phyloP scores from a whole-genome alignment of 2,329 filamentous ascomycete genomes.

The Calonectria henricotiae region DNA sequence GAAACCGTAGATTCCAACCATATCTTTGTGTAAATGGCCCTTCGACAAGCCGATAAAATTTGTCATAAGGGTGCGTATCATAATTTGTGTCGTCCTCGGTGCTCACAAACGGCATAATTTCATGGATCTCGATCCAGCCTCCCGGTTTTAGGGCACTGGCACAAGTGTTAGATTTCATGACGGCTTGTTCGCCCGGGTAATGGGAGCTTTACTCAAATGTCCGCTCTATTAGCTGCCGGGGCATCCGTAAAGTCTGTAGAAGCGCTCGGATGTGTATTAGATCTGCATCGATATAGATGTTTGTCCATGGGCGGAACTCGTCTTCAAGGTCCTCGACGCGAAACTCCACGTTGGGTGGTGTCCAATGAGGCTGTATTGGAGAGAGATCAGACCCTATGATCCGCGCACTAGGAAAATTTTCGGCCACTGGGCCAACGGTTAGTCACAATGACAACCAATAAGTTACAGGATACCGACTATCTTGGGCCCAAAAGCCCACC shows the following conservation, averaged over 20 bases:
- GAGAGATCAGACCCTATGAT: slow-evolving; percentile 65
- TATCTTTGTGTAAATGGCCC: slow-evolving; percentile 55
- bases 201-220: slow-evolving; percentile 60
- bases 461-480: slow-evolving; percentile 57
- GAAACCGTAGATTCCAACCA: slow-evolving; percentile 58
- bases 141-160: slow-evolving; percentile 57
- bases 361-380: slow-evolving; percentile 63
- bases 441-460: slow-evolving; percentile 30
- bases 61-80: slow-evolving; percentile 55
- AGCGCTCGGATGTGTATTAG: slow-evolving; percentile 71
- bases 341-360: slow-evolving; percentile 73
- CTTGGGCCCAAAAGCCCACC: slow-evolving; percentile 72
- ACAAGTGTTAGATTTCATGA: slow-evolving; percentile 35
- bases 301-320: slow-evolving; percentile 57
- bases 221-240: slow-evolving; percentile 65
- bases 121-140: slow-evolving; percentile 62
- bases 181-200: neutral
- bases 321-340: slow-evolving; percentile 60
- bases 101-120: slow-evolving; percentile 55
- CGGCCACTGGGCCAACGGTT: slow-evolving; percentile 59
- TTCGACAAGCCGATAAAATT: slow-evolving; percentile 55
- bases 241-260: slow-evolving; percentile 68
- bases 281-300: slow-evolving; percentile 63
- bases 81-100: slow-evolving; percentile 55
- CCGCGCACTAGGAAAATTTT: slow-evolving; percentile 63